A percentile compares a stretch with the other conserved stretches of the same genome.
Conservation (phyloP, 1,284 basidiomycete genomes). For the Boletellus deceptivus region DNA sequence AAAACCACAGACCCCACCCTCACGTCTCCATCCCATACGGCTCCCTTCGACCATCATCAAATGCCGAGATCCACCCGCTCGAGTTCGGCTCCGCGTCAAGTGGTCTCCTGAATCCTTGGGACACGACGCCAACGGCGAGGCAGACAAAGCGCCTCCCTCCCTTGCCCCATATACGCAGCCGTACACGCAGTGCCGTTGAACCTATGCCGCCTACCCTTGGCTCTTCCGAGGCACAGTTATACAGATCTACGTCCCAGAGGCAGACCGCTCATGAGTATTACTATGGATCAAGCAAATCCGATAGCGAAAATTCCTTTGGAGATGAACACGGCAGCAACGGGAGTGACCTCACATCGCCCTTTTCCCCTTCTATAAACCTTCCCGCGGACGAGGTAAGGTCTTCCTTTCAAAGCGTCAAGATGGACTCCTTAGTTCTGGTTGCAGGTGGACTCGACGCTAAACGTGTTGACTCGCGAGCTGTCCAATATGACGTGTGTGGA, state of each 20-base stretch:
- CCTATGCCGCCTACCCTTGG: constrained; percentile 30
- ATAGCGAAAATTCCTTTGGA: constrained; percentile 19
- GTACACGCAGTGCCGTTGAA: constrained; percentile 43
- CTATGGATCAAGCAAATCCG: constrained; percentile 42
- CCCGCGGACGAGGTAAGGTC: constrained; percentile 29
- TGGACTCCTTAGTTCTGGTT: constrained; percentile 6
- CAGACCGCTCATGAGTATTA: constrained; percentile 38
- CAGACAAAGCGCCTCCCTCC: constrained; percentile 5
- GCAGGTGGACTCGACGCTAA: constrained; percentile 33
- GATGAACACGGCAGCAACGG: constrained; percentile 10
- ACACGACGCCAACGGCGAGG: constrained; percentile 27
- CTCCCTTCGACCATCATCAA: constrained; percentile 32
- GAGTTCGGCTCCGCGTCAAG: constrained; percentile 19
- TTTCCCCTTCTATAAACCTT: constrained; percentile 22
- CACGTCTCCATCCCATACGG: constrained; percentile 41
- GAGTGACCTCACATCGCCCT: constrained; percentile 20
- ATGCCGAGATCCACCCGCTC: constrained; percentile 20
- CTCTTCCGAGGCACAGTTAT: constrained; percentile 54
- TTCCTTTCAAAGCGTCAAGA: background rate
- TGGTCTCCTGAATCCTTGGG: constrained; percentile 20
- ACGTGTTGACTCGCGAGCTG: constrained; percentile 46
- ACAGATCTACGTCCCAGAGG: constrained; percentile 48
- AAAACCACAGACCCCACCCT: constrained; percentile 37
- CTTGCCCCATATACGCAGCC: constrained; percentile 21
- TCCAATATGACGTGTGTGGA: constrained; percentile 54